Percentiles rank a stretch among this genome's conserved stretches.
Conservation (phyloP, 2,329 filamentous ascomycete species). For the Stromatinia cepivora region DNA sequence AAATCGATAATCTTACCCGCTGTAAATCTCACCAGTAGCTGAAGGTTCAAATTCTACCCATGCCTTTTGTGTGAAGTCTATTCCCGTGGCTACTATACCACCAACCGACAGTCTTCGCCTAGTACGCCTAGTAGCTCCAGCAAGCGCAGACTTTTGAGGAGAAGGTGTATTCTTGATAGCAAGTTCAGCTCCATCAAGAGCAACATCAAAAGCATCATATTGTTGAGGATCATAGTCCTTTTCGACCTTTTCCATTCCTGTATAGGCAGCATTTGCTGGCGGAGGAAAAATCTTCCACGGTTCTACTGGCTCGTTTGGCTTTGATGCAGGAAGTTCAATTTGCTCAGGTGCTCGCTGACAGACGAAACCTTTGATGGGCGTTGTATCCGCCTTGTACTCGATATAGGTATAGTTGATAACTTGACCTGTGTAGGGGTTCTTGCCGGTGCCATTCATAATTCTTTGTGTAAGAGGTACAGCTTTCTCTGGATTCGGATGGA, state of each 20-base stretch:
- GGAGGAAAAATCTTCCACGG: slow-evolving; percentile 12
- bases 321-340: slow-evolving; percentile 14
- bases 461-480: neutral
- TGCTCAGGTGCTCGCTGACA: neutral
- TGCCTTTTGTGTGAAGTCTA: slow-evolving; percentile 19
- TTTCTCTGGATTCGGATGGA: neutral
- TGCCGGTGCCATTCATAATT: neutral
- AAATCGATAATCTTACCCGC: neutral
- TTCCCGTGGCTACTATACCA: slow-evolving; percentile 15
- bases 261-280: slow-evolving; percentile 7
- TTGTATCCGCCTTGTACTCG: neutral
- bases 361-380: neutral
- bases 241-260: slow-evolving; percentile 1
- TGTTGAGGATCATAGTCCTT: slow-evolving; percentile 17
- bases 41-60: slow-evolving; percentile 18
- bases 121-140: neutral
- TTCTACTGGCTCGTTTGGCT: slow-evolving; percentile 2
- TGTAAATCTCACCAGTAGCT: slow-evolving; percentile 19
- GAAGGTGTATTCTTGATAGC: slow-evolving; percentile 5
- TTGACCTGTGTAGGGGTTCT: neutral
- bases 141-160: neutral
- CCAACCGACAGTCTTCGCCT: neutral
- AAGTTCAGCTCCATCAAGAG: slow-evolving; percentile 21
- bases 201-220: slow-evolving; percentile 10
- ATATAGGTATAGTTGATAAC: neutral